Base-by-base conservation (phyloP, 2,329 filamentous ascomycete species). In the Aspergillus nomiae region DNA sequence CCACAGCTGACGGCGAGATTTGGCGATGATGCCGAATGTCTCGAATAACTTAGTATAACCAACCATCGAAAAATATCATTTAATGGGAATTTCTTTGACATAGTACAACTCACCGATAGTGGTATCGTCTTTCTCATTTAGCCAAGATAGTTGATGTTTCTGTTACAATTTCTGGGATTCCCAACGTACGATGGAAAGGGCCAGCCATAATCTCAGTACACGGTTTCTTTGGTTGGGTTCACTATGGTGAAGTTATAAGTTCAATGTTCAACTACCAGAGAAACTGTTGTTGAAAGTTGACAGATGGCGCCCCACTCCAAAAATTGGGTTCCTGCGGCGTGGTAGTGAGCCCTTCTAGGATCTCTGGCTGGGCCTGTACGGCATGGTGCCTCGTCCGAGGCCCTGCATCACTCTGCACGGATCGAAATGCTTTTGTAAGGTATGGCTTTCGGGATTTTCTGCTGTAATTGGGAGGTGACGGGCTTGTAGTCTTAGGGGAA, bases 201-300 rank as follows among this genome's bases (percentile, higher is more conserved):
- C 26, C 26, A 28, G 26, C 26, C 26, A 28, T 28, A 28, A 28
- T 28, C 26, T 28, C 26, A 28, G 26, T 28, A 28, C 26, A 28
- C 26, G 26, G 26, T 28, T 28, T 28, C 26, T 28, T 28, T 28
- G 26, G 3, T 28, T 28, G 5, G 26, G 26, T 28, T 28, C 26
- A 28, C 26, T 28, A 28, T 28, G 2, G 26, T 28, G 26, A 4
- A 21, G 21, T 43, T 11, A 19, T 45, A 24, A n/a, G 5, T 3
- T 14, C 43, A 28, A 10, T 16, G 7, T 50, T 32, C 1, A 9
- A 19, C 56, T 67, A 77, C 74, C 75, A 76, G n/a, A 76, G 66
- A 63, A 76, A 77, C 34, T 70, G 69, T 9, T 69, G 67, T 64
- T 77, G 74, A 56, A 76, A 76, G 30, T 68, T 66, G n/a, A 69